Conservation (phyloP, 306 rosid genomes). For the Delonix regia region DNA sequence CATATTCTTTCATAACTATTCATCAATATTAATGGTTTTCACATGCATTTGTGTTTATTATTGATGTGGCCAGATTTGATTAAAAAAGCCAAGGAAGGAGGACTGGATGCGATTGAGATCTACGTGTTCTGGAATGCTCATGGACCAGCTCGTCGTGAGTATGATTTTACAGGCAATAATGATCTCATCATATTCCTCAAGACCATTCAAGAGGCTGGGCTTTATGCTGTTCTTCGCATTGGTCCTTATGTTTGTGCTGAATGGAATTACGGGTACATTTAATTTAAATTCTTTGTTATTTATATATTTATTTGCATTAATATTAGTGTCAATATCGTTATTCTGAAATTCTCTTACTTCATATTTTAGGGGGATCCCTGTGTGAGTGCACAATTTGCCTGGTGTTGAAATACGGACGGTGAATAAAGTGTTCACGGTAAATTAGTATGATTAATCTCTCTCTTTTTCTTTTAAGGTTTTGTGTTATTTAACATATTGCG, state of each 20-base stretch:
- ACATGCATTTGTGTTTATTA: not conserved
- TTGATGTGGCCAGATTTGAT: constrained; percentile 75
- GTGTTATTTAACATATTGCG: not conserved
- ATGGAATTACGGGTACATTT: constrained; percentile 63
- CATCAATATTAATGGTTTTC: not conserved
- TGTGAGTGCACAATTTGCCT: constrained; percentile 65
- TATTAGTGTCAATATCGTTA: not conserved
- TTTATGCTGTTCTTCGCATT: constrained; percentile 62
- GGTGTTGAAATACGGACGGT: constrained; percentile 52
- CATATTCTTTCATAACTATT: not conserved
- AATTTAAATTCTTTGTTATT: not conserved
- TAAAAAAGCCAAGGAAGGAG: constrained; percentile 53
- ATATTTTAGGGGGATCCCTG: constrained; percentile 53
- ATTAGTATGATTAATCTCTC: not conserved
- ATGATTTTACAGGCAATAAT: constrained; percentile 47
- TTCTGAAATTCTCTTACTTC: too few species aligned
- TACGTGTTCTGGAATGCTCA: constrained; percentile 63
- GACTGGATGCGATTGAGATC: constrained; percentile 59
- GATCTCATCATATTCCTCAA: constrained; percentile 56
- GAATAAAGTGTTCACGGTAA: constrained; percentile 56
- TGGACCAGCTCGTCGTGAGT: constrained; percentile 48
- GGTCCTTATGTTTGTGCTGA: constrained; percentile 75
- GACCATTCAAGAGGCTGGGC: constrained; percentile 56
- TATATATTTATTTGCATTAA: not conserved
- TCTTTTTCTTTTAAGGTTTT: not conserved